Evolutionary conservation across 2,329 filamentous ascomycete genomes (phyloP).

Genomic region (Botrytis fragariae): DNA sequence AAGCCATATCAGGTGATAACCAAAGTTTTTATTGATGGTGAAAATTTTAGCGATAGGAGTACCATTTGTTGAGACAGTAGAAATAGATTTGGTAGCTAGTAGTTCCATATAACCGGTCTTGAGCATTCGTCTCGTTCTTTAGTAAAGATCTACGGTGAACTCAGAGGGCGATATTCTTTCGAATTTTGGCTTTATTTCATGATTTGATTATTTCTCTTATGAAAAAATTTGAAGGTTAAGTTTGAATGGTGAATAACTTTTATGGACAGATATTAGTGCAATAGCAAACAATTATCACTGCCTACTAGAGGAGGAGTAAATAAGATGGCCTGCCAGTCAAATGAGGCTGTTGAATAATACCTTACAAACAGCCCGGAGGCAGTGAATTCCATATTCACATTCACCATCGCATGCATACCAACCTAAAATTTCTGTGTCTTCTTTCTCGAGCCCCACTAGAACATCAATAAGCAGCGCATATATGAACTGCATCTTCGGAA

Average conservation of each 20-base stretch:
- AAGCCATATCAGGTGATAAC: neutral
- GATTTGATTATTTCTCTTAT: neutral
- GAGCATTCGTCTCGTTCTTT: neutral
- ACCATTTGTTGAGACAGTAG: neutral
- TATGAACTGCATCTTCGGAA: neutral
- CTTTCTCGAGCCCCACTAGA: neutral
- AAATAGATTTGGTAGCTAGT: neutral
- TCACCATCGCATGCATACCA: neutral
- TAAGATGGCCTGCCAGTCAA: neutral
- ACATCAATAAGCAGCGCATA: neutral
- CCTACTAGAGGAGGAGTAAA: neutral
- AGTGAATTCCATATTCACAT: neutral
- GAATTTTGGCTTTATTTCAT: neutral
- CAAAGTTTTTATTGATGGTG: rapidly evolving
- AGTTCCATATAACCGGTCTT: neutral
- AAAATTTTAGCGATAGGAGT: rapidly evolving
- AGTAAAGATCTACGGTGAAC: neutral
- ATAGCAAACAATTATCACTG: too few relatives aligned
- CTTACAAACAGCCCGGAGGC: neutral
- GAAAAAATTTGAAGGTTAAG: neutral
- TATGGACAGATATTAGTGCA: rapidly evolving
- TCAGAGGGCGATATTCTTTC: rapidly evolving
- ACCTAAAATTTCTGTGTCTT: rapidly evolving
- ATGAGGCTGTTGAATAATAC: neutral
- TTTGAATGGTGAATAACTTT: neutral